Evolutionary conservation across 805 yeast species (phyloP).

Genomic region (Hanseniaspora lachancei): DNA sequence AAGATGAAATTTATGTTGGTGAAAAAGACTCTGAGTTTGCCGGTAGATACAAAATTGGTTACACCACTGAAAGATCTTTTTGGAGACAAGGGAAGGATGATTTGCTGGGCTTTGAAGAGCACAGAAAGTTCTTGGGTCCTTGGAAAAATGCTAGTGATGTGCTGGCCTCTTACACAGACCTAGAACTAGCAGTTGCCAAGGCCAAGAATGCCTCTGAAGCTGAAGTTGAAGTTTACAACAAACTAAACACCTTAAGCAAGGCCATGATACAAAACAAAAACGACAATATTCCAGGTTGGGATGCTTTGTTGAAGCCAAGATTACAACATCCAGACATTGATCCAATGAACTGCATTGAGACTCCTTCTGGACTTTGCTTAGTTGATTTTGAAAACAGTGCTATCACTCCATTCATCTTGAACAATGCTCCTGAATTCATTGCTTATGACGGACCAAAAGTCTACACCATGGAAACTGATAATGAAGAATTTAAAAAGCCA

Average conservation of each 20-base stretch:
- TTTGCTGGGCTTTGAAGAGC: constrained; percentile 37
- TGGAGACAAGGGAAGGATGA: constrained; percentile 46
- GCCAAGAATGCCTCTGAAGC: constrained; percentile 38
- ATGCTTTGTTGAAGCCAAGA: constrained; percentile 57
- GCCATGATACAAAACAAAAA: constrained; percentile 40
- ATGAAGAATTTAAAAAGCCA: constrained; percentile 54
- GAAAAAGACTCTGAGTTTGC: constrained; percentile 40
- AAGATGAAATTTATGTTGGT: constrained; percentile 37
- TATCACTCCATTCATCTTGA: constrained; percentile 70
- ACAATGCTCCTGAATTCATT: constrained; percentile 69
- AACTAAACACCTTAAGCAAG: constrained; percentile 44
- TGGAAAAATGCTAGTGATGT: constrained; percentile 59
- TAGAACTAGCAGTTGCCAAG: constrained; percentile 45
- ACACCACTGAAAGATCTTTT: constrained; percentile 67
- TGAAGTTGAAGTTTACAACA: constrained; percentile 49
- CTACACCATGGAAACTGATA: constrained; percentile 59
- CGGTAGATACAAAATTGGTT: constrained; percentile 80
- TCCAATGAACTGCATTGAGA: constrained; percentile 67
- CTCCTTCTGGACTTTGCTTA: constrained; percentile 34
- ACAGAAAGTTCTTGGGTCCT: constrained; percentile 57
- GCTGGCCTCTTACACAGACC: constrained; percentile 54
- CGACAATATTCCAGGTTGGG: constrained; percentile 45
- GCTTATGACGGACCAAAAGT: constrained; percentile 82
- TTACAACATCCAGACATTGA: constrained; percentile 72
- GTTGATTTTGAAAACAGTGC: constrained; percentile 74